Conservation (phyloP, 2,329 filamentous ascomycete species). For the Phaeosphaeriaceae sp. region DNA sequence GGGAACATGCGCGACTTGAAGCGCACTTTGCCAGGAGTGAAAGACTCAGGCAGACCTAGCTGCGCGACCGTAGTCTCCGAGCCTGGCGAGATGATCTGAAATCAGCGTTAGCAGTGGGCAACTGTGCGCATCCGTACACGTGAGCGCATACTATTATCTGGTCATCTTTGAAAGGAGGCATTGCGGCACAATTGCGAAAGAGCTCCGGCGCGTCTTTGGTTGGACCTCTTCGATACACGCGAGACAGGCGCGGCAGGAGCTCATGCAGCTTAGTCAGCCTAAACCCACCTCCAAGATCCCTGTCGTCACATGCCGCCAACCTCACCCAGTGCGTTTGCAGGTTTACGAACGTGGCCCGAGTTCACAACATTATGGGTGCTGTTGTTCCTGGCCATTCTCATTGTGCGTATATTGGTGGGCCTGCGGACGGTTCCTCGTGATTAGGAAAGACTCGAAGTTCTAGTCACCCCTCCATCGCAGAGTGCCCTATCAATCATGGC, state of each 20-base stretch:
- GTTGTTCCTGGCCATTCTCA: conserved; percentile 3
- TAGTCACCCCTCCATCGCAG: conserved; percentile 5
- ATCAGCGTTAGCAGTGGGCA: conserved; percentile 15
- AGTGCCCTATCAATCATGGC: conserved; percentile 31
- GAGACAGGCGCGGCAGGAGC: conserved; percentile 1
- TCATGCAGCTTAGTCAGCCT: conserved; percentile 10
- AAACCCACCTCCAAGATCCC: too few relatives aligned
- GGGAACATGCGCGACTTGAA: conserved; percentile 94
- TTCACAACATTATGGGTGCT: conserved; percentile 25
- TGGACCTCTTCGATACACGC: conserved; percentile 7
- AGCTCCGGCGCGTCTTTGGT: conserved; percentile 18
- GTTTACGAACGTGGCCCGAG: conserved; percentile 27
- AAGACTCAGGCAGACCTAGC: conserved; percentile 85
- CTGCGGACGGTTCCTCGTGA: conserved; percentile 13
- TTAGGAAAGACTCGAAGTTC: not conserved
- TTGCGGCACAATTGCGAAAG: conserved; percentile 38
- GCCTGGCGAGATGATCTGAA: conserved; percentile 75
- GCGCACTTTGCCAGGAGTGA: conserved; percentile 86
- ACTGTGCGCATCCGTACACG: not conserved
- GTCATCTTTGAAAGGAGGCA: conserved; percentile 56
- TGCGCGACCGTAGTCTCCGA: conserved; percentile 91
- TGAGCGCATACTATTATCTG: conserved; percentile 50
- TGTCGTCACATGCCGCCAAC: conserved; percentile 24
- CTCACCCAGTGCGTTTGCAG: conserved; percentile 11
- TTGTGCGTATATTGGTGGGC: conserved; percentile 8